Evolutionary conservation across 495 filamentous ascomycete species (phyloP), one percentile per base, ranked within the genome.

Genomic region (Staphylotrichum longicolle): DNA sequence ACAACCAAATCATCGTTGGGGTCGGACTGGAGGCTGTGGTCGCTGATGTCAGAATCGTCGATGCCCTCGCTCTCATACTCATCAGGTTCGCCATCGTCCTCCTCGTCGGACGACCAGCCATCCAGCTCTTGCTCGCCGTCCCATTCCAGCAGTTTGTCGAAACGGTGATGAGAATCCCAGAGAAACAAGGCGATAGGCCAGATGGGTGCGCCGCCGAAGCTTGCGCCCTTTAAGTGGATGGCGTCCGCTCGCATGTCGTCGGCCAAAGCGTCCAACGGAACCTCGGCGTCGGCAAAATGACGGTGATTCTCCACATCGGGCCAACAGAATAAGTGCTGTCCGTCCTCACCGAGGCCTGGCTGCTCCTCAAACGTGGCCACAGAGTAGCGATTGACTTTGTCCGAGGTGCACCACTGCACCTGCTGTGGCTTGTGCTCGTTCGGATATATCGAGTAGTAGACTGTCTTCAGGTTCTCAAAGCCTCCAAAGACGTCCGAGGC

Each of bases 41-140:
- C 65, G 34, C 41, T 57, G 7, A 71, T 66, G 0, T 62, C 61
- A 0, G 56, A 66, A 57, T 72, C 72, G 56, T 72, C 67, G 30
- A 74, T 74, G 0, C 72, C 72, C 2, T 62, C 62, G 60, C 72
- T 74, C 40, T 71, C 72, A 33, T 74, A 74, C 41, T 68, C 65
- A 20, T 72, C 60, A 2, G 63, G 41, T 6, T 63, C 58, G 0
- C 15, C 49, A 10, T 59, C 44, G 45, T 59, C 60, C 4, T 56
- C 51, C 6, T 56, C 53, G 12, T 61, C 61, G 1, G 41, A 64
- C 0, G 34, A 57, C 8, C 51, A 47, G 44, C n/a, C 61, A 6
- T 46, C 44, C 3, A 55, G 41, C 7, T 46, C 49, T 27, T 14
- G 27, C 1, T 64, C 35, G 12, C 54, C 62, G n/a, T 53, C 45